A percentile compares a stretch with the other conserved stretches of the same genome.
Conservation (phyloP, 192 early-diverging fungal species). For the Backusella macrospora region DNA sequence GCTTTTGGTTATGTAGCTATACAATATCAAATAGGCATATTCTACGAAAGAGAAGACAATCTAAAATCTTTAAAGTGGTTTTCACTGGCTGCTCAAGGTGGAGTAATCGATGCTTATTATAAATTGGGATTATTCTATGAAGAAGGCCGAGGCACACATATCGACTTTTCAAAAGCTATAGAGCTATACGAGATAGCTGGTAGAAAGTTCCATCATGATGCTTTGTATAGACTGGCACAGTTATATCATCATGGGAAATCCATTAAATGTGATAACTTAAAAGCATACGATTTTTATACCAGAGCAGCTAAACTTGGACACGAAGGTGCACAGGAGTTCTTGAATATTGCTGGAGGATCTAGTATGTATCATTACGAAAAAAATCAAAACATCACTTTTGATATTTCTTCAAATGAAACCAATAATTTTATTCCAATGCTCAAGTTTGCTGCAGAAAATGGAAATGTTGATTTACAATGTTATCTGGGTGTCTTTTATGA, state of each 20-base stretch:
- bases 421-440: background rate
- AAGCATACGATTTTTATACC: background rate
- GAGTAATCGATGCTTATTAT: background rate
- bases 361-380: background rate
- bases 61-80: background rate
- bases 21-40: background rate
- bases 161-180: background rate
- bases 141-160: background rate
- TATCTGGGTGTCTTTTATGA: background rate
- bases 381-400: background rate
- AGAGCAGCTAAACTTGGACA: background rate
- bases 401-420: background rate
- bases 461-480: background rate
- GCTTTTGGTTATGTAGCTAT: too few relatives aligned
- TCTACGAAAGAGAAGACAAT: background rate
- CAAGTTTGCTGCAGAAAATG: background rate
- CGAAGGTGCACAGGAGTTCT: rapidly evolving
- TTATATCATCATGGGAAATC: background rate
- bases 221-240: background rate
- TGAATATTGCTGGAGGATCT: background rate
- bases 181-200: background rate
- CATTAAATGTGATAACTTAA: background rate
- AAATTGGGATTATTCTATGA: background rate
- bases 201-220: background rate
- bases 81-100: background rate